Percentiles rank a stretch among this genome's conserved stretches.
phyloP scores from a whole-genome alignment of 169 alveolate species.

The Cryptosporidium sp. region DNA sequence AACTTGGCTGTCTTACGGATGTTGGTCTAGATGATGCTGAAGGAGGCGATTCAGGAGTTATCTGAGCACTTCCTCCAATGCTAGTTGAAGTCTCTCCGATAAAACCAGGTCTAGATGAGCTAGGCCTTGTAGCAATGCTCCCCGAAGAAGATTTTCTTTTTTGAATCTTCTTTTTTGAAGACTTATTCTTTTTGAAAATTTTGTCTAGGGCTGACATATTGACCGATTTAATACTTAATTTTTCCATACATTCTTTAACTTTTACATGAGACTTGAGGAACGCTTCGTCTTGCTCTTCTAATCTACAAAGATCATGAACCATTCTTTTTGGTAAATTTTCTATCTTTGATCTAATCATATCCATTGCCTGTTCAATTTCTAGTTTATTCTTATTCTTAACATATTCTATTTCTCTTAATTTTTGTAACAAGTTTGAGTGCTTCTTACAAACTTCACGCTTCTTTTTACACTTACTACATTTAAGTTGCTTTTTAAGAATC shows the following conservation, averaged over 20 bases:
- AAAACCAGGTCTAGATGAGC: not conserved
- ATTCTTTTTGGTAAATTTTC: not conserved
- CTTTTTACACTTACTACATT: slow-evolving; percentile 1
- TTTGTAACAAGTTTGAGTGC: not conserved
- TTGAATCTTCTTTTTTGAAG: not conserved
- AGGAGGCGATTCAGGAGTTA: not conserved
- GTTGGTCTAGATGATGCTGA: not conserved
- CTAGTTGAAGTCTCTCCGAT: not conserved
- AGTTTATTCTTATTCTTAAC: not conserved
- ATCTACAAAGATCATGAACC: not conserved
- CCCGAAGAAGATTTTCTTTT: not conserved
- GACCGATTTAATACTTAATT: not conserved
- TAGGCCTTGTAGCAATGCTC: not conserved
- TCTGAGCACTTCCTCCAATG: not conserved
- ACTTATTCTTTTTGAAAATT: not conserved
- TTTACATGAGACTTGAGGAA: not conserved
- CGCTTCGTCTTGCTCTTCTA: not conserved
- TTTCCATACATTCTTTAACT: not conserved
- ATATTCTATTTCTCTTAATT: not conserved
- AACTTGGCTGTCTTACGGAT: not conserved
- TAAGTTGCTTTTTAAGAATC: not conserved
- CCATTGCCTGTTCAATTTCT: not conserved
- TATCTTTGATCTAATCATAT: not conserved
- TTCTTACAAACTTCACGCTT: slow-evolving; percentile 6
- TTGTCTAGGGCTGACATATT: not conserved